Conservation (phyloP, 345 rosid species). For the Sonneratia alba region DNA sequence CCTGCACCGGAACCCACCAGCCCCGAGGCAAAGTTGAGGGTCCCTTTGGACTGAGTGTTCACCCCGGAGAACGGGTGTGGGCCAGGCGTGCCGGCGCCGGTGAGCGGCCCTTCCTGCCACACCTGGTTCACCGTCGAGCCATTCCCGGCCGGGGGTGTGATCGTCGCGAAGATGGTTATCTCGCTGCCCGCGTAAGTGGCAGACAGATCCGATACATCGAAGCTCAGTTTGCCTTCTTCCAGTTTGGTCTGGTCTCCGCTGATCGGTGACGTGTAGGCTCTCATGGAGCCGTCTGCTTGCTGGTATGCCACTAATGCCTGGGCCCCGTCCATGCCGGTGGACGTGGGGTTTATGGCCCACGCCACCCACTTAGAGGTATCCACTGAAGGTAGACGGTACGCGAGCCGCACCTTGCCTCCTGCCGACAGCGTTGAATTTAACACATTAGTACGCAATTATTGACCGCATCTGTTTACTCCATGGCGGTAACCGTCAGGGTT, state of each 20-base stretch:
- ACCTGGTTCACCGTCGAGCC: slow-evolving; percentile 48
- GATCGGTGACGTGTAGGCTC: slow-evolving; percentile 61
- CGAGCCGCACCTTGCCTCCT: slow-evolving; percentile 44
- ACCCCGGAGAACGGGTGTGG: slow-evolving; percentile 53
- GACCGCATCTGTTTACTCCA: too few species aligned
- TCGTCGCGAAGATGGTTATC: slow-evolving; percentile 59
- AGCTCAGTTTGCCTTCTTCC: slow-evolving; percentile 48
- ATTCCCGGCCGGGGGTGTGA: slow-evolving; percentile 27
- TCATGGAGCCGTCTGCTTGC: slow-evolving; percentile 43
- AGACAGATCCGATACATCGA: slow-evolving; percentile 48
- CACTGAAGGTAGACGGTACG: slow-evolving; percentile 54
- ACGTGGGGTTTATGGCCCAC: slow-evolving; percentile 78
- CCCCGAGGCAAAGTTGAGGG: slow-evolving; percentile 58
- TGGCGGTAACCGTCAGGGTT: too few species aligned
- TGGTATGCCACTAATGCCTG: slow-evolving; percentile 79
- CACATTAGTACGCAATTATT: too few species aligned
- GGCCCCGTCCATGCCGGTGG: slow-evolving; percentile 63
- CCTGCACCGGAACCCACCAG: slow-evolving; percentile 24
- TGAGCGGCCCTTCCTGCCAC: slow-evolving; percentile 79
- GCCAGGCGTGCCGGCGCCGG: slow-evolving; percentile 24
- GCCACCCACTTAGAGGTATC: slow-evolving; percentile 58
- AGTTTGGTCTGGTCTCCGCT: slow-evolving; percentile 38
- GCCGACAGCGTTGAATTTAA: too few species aligned
- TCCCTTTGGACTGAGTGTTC: slow-evolving; percentile 48
- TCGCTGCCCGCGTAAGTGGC: slow-evolving; percentile 48